Evolutionary conservation across 495 filamentous ascomycete species (phyloP).

Genomic region (Penicillium salamii): DNA sequence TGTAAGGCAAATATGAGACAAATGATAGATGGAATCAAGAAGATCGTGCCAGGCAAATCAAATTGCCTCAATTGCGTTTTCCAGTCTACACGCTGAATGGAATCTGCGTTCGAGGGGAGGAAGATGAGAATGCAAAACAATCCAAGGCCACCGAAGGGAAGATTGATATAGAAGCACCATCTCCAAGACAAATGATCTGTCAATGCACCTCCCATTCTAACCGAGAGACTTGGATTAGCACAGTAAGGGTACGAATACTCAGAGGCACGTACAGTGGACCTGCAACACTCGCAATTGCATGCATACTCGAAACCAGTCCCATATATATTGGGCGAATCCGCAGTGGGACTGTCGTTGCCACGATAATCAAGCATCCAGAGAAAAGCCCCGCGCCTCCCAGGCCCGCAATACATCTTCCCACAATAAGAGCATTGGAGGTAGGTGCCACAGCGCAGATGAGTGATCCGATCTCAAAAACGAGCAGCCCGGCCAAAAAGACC

Average conservation of each 20-base stretch:
- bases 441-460: constrained; percentile 76
- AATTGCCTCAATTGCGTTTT: no score
- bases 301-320: constrained; percentile 69
- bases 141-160: constrained; percentile 55
- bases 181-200: constrained; percentile 48
- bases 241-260: not conserved
- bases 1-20: constrained; percentile 40
- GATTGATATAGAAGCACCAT: constrained; percentile 59
- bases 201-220: constrained; percentile 49
- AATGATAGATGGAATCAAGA: constrained; percentile 33
- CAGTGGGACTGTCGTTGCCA: constrained; percentile 65
- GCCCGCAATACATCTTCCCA: constrained; percentile 81
- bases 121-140: constrained; percentile 8
- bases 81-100: constrained; percentile 25
- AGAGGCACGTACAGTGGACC: constrained; percentile 51
- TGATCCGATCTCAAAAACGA: constrained; percentile 80
- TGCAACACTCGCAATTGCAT: constrained; percentile 65
- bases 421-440: constrained; percentile 68
- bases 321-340: constrained; percentile 62
- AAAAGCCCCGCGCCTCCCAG: constrained; percentile 74
- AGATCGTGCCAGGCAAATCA: constrained; percentile 14
- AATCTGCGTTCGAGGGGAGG: constrained; percentile 39
- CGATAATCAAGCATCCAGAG: constrained; percentile 68
- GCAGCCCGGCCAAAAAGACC: constrained; percentile 66
- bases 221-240: no score